Evolutionary conservation across 495 filamentous ascomycete species (phyloP), one percentile per base, ranked within the genome.

Genomic region (Xylaria telfairii): DNA sequence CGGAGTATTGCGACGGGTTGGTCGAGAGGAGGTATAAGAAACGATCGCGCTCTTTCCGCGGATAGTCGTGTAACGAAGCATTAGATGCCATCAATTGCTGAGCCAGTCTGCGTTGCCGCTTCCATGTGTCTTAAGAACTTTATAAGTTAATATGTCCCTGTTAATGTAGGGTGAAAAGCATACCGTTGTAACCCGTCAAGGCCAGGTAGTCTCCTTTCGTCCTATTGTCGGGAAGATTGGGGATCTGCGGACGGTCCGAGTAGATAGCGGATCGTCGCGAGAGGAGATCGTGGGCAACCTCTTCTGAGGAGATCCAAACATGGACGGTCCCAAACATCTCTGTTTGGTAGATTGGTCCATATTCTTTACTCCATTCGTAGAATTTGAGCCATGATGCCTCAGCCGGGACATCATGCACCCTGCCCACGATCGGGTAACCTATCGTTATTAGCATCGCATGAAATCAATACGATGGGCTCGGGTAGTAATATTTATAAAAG

Each of bases 331-430:
- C 87, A 41, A 87, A 88, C 15, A 90, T 83, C 59, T 88, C 80
- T 21, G 87, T 81, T 70, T 88, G 82, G 74, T 89, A 91, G 49
- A 92, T 87, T 4, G 88, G 87, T 0, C 90, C 90, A 72, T 90
- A 91, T 69, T 85, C 76, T 56, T 87, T 82, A 51, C 83, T 83
- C 90, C 90, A 92, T 71, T 88, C 85, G 49, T 87, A 81, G 66
- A 91, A 89, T 74, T 90, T 87, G 44, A 86, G 71, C 83, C 85
- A 90, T 10, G 85, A 76, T 21, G 77, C 73, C 24, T 85, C 76
- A 39, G 77, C 73, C 1, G 88, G 89, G 4, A 91, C 72, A 72
- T 90, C 88, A 67, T 87, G 87, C 4, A 90, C 78, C 19, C 87
- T 85, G 34, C 89, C 89, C 65, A 91, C 80, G 47, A 87, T 76